Percentiles rank a stretch among this genome's conserved stretches.
phyloP scores from a whole-genome alignment of 1,284 basidiomycete species.

The Puccinia polysora region DNA sequence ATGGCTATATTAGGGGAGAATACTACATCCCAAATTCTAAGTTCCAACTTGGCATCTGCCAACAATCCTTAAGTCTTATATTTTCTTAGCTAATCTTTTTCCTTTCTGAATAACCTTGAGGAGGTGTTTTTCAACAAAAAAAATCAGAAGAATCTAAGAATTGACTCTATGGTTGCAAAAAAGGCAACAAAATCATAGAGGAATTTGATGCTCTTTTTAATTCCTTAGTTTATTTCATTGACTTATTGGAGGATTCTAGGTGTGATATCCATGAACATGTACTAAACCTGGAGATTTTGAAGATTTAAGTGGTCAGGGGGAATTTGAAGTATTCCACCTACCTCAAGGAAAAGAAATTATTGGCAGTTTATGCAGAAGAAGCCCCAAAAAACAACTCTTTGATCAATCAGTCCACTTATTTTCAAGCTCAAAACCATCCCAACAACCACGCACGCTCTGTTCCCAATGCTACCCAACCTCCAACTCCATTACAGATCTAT shows the following conservation, averaged over 20 bases:
- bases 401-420: too few relatives aligned
- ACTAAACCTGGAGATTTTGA: not conserved
- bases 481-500: too few relatives aligned
- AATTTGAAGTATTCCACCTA: not conserved
- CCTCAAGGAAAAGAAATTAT: not conserved
- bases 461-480: too few relatives aligned
- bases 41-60: not conserved
- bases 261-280: not conserved
- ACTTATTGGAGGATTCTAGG: not conserved
- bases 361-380: not conserved
- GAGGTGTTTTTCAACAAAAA: conserved; percentile 9
- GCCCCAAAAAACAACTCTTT: not conserved
- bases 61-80: not conserved
- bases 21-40: not conserved
- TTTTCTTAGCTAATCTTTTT: not conserved
- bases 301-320: not conserved
- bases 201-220: conserved; percentile 25
- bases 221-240: not conserved
- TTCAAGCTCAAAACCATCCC: too few relatives aligned
- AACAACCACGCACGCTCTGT: too few relatives aligned
- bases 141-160: conserved; percentile 15
- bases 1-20: conserved; percentile 6
- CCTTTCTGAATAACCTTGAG: not conserved
- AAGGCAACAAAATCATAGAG: conserved; percentile 2
- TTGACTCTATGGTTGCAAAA: not conserved